Base-by-base conservation (phyloP, 73 alveolate genomes). In the Diophrys appendiculata region DNA sequence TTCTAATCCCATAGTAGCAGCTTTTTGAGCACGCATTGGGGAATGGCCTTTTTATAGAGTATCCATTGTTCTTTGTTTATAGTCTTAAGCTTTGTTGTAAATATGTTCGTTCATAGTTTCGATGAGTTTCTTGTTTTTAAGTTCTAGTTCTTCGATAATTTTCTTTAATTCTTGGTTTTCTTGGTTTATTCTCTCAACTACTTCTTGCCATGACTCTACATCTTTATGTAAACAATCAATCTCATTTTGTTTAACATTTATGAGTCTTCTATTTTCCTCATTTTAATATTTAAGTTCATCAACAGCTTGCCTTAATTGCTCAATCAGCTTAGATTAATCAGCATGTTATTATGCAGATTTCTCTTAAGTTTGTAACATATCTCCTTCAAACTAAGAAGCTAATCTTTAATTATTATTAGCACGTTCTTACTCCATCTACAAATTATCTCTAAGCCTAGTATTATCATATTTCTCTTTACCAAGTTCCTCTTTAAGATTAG, bases 31-130 rank as follows among this genome's bases (percentile, higher is more conserved):
- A n/a, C 65, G 53, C 29, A 22, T 43, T 2, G 81, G 81, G 28
- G 53, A 52, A 22, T 72, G 72, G 1, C 72, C 34, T 2, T 25
- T 35, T 29, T 35, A 52, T 11, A 72, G 53, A 13, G 53, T 5
- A 53, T 54, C 72, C 28, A 84, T 2, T 11, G 77, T 81, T 77
- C 76, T 54, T 34, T 84, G 83, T 69, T 84, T 77, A 52, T 84
- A 84, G 31, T 77, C 54, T 30, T 56, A 72, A 30, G 92, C 92
- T 32, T 53, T 67, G 26, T 67, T 77, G 68, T 77, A 84, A 35
- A 84, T 60, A 55, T 77, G 82, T 14, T 83, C 29, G 32, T 77
- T 84, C 18, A 84, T 68, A 28, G 76, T 34, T 28, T 84, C 92
- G 1, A 54, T 88, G 1, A 84, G 69, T 35, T 70, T 69, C 56